Base-by-base conservation (phyloP, 1,284 basidiomycete species). In the Papiliotrema laurentii region DNA sequence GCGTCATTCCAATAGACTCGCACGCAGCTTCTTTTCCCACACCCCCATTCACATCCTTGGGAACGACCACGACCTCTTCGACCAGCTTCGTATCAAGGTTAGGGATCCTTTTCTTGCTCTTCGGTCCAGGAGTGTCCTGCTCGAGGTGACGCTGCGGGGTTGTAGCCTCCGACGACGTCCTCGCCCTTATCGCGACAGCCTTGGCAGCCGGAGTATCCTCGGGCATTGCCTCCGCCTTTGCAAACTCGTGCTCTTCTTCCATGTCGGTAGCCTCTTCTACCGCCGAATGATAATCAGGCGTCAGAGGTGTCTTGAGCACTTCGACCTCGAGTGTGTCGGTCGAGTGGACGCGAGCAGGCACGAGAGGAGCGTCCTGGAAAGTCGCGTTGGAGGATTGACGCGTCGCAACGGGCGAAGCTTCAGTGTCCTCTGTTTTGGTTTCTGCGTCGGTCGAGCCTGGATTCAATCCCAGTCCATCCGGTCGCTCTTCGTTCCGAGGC, bases 231-330 rank as follows among this genome's bases (percentile, higher is more conserved):
- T n/a, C n/a, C n/a, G n/a, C n/a, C n/a, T n/a, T n/a, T 21, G 6
- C 18, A 22, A 22, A 11, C 18, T 37, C 11, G 35, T 37, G n/a
- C 22, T 39, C 5, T 7, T 39, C 22, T 21, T 24, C 37, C 40
- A 27, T 26, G 9, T 4, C 18, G 21, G 40, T 27, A 7, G 19
- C 36, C 4, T 16, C 10, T 22, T 44, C 42, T 6, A 21, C 11
- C 5, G 42, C 42, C 5, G 42, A 44, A 22, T 44, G 30, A n/a
- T 44, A 44, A 18, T 44, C 42, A 10, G 28, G 42, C 16, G 42
- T 33, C 10, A 21, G 42, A 16, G 42, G 42, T 4, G 30, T 31
- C 9, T 19, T 5, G 4, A 30, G 42, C 16, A 45, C 33, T 6
- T 45, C 44, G 33, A 36, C 44, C 14, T 45, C 33, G 33, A 37